Evolutionary conservation across 2,329 filamentous ascomycete genomes (phyloP), one percentile per base, ranked within the genome.

Genomic region (Arthrocladium fulminans): DNA sequence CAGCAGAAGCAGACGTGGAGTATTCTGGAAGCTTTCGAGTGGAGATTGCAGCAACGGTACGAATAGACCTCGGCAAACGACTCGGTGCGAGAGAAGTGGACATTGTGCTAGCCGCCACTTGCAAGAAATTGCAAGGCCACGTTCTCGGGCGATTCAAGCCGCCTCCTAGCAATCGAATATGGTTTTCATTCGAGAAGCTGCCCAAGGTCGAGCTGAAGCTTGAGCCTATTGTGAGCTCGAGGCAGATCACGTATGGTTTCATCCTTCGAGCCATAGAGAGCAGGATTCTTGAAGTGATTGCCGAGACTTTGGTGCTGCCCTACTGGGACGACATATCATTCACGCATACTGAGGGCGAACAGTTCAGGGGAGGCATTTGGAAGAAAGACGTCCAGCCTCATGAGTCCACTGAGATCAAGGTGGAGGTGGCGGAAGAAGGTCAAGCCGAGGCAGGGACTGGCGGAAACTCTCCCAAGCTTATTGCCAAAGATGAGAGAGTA

Each of bases 241-340:
- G 90, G 50, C 90, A 97, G 63, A 95, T 98, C 55, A 97, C 92
- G 0, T 97, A 95, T 65, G 86, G 84, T 1, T 78, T 95, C 51
- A 92, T 98, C 48, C 75, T 97, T 10, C 81, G 88, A 43, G 87
- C 94, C 52, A 97, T 98, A 51, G 92, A 98, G 66, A 94, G 86
- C 61, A 79, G 88, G 43, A 96, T 98, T 63, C 86, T 94, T 60
- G 89, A 96, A 65, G 88, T 96, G 7, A 76, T 98, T 51, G 86
- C 85, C 8, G 92, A 98, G 67, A 95, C 88, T 1, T 66, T 97
- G 17, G 92, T 98, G 2, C 73, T 84, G 48, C 92, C 92, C 0
- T 94, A 94, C 62, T 98, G 92, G 90, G 92, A 98, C 56, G 92
- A 98, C 63, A 77, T 88, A 20, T 88, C 92, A 0, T 97, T 98